These are phyloP conservation scores for Litchi chinensis DNA, from an alignment of 345 rosid species.

Conservation along the genomic window DNA sequence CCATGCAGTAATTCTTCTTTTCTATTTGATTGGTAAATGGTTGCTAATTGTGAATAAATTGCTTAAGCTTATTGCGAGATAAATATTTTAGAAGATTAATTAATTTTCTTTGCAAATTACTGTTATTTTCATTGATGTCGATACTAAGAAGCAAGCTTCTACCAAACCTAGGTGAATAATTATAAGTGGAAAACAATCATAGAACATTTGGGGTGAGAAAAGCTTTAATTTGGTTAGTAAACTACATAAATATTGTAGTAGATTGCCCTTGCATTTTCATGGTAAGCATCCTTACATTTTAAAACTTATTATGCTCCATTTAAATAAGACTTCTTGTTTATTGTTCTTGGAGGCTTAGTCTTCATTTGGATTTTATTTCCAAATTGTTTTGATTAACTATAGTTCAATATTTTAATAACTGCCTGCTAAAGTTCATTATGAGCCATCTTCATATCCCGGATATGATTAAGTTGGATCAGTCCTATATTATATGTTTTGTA, in stretches of 20 bases:
- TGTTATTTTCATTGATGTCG: not conserved
- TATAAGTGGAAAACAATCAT: not conserved
- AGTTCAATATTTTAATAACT: not conserved
- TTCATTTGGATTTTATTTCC: not conserved
- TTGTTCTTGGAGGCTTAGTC: not conserved
- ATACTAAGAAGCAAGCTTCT: not conserved
- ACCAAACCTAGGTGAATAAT: not conserved
- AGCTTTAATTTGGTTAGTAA: not conserved
- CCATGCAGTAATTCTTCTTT: not conserved
- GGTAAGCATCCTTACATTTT: not conserved
- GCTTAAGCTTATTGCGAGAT: not conserved
- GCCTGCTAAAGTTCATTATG: not conserved
- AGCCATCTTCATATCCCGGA: not conserved
- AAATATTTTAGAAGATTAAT: not conserved
- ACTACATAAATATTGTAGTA: not conserved
- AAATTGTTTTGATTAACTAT: slow-evolving; percentile 2
- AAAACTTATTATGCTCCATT: not conserved
- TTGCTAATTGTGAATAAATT: not conserved
- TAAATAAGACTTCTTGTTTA: not conserved
- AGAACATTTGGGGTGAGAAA: not conserved
- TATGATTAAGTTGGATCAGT: not conserved
- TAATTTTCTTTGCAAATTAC: not conserved
- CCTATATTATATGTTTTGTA: not conserved
- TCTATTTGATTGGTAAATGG: not conserved
- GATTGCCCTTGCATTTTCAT: not conserved